These are phyloP conservation scores for Calocybe gambosa DNA, from an alignment of 1,284 basidiomycete genomes.

Conservation along the genomic window DNA sequence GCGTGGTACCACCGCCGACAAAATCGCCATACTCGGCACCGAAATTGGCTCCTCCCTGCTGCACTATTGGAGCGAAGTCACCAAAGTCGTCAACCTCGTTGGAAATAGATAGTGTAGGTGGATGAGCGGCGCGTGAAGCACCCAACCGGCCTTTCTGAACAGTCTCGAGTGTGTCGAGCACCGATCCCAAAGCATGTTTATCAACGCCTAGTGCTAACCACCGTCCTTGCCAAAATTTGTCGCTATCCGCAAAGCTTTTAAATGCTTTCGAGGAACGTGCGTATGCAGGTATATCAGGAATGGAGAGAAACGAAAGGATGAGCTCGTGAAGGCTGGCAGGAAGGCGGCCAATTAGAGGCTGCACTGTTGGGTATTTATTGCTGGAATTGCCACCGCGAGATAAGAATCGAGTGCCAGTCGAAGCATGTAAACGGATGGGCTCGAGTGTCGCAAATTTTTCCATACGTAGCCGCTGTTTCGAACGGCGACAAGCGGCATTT, in stretches of 20 bases:
- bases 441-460: conserved; percentile 76
- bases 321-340: conserved; percentile 73
- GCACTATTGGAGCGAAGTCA: conserved; percentile 60
- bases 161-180: conserved; percentile 60
- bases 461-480: conserved; percentile 38
- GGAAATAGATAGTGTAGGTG: conserved; percentile 57
- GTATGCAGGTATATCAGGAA: conserved; percentile 76
- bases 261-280: conserved; percentile 62
- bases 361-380: conserved; percentile 5
- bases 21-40: conserved; percentile 53
- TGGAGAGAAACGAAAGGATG: conserved; percentile 64
- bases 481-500: neutral
- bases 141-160: conserved; percentile 31
- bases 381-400: conserved; percentile 15
- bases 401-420: conserved; percentile 25
- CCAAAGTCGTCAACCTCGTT: conserved; percentile 74
- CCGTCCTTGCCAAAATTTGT: conserved; percentile 68
- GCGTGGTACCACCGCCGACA: conserved; percentile 29
- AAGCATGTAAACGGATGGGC: conserved; percentile 62
- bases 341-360: conserved; percentile 65
- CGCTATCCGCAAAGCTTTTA: conserved; percentile 59
- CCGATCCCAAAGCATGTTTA: conserved; percentile 33
- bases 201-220: conserved; percentile 61
- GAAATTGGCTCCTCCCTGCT: conserved; percentile 31
- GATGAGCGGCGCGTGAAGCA: conserved; percentile 32